Evolutionary conservation across 345 rosid genomes (phyloP).

Genomic region (Eucalyptus sideroxylon): DNA sequence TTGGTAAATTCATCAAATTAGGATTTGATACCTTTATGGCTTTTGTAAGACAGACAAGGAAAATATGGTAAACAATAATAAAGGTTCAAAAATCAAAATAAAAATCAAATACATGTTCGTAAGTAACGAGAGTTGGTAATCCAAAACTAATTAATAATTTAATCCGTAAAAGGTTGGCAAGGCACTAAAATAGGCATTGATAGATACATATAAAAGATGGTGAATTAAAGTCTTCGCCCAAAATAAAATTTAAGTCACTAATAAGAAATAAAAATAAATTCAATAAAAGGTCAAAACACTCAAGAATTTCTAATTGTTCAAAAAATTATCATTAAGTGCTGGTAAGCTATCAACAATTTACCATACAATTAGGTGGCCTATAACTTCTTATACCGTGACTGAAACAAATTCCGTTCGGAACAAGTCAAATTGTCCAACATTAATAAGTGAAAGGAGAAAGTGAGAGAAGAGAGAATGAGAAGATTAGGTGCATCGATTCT

Average conservation of each 20-base stretch:
- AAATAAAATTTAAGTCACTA: not conserved
- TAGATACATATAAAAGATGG: not conserved
- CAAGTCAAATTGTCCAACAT: not conserved
- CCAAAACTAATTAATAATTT: not conserved
- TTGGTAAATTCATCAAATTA: not conserved
- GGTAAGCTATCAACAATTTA: not conserved
- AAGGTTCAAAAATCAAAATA: not conserved
- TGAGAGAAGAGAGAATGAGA: not conserved
- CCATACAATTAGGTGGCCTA: not conserved
- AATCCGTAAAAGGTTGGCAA: not conserved
- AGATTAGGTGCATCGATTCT: no score
- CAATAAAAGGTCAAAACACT: not conserved
- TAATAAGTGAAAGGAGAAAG: not conserved
- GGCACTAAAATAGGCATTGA: not conserved
- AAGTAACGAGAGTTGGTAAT: not conserved
- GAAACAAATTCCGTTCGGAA: not conserved
- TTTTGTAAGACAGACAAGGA: not conserved
- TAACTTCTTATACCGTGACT: not conserved
- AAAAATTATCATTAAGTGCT: not conserved
- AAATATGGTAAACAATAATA: no score
- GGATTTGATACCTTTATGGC: not conserved
- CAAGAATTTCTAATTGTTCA: not conserved
- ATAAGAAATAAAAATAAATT: not conserved
- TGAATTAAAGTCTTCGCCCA: not conserved
- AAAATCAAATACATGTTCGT: not conserved